phyloP scores from a whole-genome alignment of 768 basidiomycete species.

The Russula sp. region DNA sequence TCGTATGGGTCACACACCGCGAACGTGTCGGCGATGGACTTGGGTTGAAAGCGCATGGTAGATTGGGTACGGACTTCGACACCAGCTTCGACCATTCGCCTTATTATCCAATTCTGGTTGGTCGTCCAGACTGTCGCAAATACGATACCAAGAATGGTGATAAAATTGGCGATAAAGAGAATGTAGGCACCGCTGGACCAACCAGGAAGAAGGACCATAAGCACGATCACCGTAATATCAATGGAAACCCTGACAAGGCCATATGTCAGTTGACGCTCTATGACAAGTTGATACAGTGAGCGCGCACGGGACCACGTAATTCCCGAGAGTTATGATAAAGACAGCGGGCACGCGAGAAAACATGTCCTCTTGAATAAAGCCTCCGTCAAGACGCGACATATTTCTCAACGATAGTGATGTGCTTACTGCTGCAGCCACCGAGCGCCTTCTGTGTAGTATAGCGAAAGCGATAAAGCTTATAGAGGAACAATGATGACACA shows the following conservation, averaged over 20 bases:
- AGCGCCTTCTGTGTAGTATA: slow-evolving; percentile 6
- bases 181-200: slow-evolving; percentile 16
- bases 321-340: slow-evolving; percentile 18
- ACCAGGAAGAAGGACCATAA: slow-evolving; percentile 11
- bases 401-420: not conserved
- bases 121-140: slow-evolving; percentile 22
- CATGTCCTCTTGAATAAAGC: slow-evolving; percentile 7
- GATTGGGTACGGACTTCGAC: slow-evolving; percentile 11
- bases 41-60: slow-evolving; percentile 16
- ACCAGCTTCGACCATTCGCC: slow-evolving; percentile 17
- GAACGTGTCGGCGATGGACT: not conserved
- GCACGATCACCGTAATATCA: slow-evolving; percentile 12
- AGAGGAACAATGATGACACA: slow-evolving; percentile 18
- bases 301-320: slow-evolving; percentile 20
- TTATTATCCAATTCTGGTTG: slow-evolving; percentile 21
- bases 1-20: slow-evolving; percentile 10
- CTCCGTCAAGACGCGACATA: not conserved
- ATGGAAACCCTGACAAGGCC: slow-evolving; percentile 9
- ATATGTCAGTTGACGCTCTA: not conserved
- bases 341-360: slow-evolving; percentile 18
- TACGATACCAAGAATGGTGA: slow-evolving; percentile 21
- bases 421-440: slow-evolving; percentile 8
- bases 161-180: slow-evolving; percentile 16
- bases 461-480: slow-evolving; percentile 18
- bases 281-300: not conserved